A percentile compares a stretch with the other conserved stretches of the same genome.
These are phyloP conservation scores for Cladobotryum mycophilum DNA, from an alignment of 2,329 filamentous ascomycete species.

Conservation along the genomic window DNA sequence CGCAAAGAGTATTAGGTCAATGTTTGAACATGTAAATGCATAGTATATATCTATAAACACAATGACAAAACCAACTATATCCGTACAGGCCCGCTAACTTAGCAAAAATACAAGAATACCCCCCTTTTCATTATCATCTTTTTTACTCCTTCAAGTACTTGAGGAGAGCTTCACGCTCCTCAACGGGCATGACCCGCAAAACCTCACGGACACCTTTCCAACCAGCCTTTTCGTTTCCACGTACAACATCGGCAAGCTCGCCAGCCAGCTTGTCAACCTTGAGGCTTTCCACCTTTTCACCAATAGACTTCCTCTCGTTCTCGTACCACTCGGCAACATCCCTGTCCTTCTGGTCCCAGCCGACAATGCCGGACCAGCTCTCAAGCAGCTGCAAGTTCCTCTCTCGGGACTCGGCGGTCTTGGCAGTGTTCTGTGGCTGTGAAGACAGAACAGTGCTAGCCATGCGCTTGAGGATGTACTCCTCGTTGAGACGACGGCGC, in stretches of 20 bases:
- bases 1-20: background rate
- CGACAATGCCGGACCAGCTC: slow-evolving; percentile 73
- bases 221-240: slow-evolving; percentile 54
- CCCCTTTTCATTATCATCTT: slow-evolving; percentile 5
- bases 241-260: slow-evolving; percentile 41
- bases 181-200: slow-evolving; percentile 77
- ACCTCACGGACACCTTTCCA: slow-evolving; percentile 84
- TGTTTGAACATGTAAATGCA: background rate
- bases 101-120: slow-evolving; percentile 2
- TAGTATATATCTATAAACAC: background rate
- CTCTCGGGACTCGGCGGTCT: slow-evolving; percentile 50
- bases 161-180: slow-evolving; percentile 80
- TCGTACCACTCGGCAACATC: slow-evolving; percentile 94
- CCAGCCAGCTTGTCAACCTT: slow-evolving; percentile 62
- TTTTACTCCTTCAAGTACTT: slow-evolving; percentile 45
- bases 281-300: slow-evolving; percentile 76
- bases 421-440: slow-evolving; percentile 27
- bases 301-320: slow-evolving; percentile 77
- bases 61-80: slow-evolving; percentile 6
- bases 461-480: slow-evolving; percentile 93
- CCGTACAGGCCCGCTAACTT: slow-evolving; percentile 8
- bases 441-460: slow-evolving; percentile 34
- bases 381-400: slow-evolving; percentile 68
- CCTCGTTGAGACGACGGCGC: slow-evolving; percentile 91
- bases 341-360: slow-evolving; percentile 73